A percentile compares a stretch with the other conserved stretches of the same genome.
These are phyloP conservation scores for Tilletia horrida DNA, from an alignment of 1,284 basidiomycete genomes.

Conservation along the genomic window DNA sequence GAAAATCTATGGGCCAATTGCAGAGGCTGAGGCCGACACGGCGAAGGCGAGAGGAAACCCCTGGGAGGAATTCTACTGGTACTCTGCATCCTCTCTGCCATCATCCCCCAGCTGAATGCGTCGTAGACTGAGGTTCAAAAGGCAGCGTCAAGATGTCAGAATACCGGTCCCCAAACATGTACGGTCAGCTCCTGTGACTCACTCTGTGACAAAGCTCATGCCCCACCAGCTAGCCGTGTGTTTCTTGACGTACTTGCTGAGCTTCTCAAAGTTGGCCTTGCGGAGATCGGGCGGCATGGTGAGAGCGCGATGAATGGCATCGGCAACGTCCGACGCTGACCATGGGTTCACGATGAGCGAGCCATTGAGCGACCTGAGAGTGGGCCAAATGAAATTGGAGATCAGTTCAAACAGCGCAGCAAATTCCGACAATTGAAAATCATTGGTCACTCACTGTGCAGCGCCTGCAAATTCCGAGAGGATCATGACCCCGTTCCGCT, in stretches of 20 bases:
- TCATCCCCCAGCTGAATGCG: slow-evolving; percentile 20
- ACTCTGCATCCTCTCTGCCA: slow-evolving; percentile 4
- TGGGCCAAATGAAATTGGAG: not conserved
- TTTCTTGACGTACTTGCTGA: slow-evolving; percentile 66
- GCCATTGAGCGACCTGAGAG: slow-evolving; percentile 39
- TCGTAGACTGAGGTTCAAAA: slow-evolving; percentile 9
- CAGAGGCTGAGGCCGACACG: no score
- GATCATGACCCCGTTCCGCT: slow-evolving; percentile 91
- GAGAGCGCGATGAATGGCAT: slow-evolving; percentile 89
- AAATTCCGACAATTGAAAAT: not conserved
- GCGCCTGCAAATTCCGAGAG: slow-evolving; percentile 97
- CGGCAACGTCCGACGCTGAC: slow-evolving; percentile 78
- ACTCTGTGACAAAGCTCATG: slow-evolving; percentile 22
- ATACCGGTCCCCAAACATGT: not conserved
- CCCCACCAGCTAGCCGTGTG: slow-evolving; percentile 55
- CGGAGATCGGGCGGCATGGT: slow-evolving; percentile 78
- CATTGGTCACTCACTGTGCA: slow-evolving; percentile 68
- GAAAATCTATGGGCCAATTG: no score
- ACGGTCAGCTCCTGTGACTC: not conserved
- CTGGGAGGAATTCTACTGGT: not conserved
- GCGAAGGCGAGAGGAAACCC: no score
- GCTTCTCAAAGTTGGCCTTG: slow-evolving; percentile 86
- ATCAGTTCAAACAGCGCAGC: not conserved
- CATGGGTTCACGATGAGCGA: slow-evolving; percentile 55
- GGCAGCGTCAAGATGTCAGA: not conserved